Percentiles rank a stretch among this genome's conserved stretches.
phyloP scores from a whole-genome alignment of 768 basidiomycete species.

The Mycena galopus region DNA sequence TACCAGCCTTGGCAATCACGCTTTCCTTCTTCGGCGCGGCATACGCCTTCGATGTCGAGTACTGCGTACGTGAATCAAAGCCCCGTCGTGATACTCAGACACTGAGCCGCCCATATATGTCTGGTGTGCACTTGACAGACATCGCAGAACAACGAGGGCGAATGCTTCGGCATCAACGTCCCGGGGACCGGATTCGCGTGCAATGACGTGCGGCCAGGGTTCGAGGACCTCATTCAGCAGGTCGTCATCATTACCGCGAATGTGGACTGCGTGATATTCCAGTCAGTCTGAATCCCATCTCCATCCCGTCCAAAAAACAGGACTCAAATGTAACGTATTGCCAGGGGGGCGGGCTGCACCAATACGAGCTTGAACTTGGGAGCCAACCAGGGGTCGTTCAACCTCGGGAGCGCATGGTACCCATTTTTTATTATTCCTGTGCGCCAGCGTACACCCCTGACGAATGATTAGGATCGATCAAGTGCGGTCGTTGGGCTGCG shows the following conservation, averaged over 20 bases:
- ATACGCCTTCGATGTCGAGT: constrained; percentile 23
- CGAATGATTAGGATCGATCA: constrained; percentile 24
- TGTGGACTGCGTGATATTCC: constrained; percentile 20
- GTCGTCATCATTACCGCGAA: constrained; percentile 25
- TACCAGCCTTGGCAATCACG: constrained; percentile 18
- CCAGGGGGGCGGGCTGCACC: constrained; percentile 23
- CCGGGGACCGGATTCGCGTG: constrained; percentile 18
- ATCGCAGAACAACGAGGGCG: constrained; percentile 23
- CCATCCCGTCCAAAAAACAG: constrained; percentile 17
- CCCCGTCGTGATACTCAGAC: constrained; percentile 21
- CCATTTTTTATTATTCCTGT: constrained; percentile 17
- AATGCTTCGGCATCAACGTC: constrained; percentile 26
- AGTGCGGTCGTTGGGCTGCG: constrained; percentile 24
- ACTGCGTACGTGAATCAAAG: constrained; percentile 24
- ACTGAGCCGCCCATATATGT: constrained; percentile 19
- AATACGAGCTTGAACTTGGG: constrained; percentile 23
- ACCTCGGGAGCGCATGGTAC: constrained; percentile 22
- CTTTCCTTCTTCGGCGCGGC: constrained; percentile 15
- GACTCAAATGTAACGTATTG: constrained; percentile 23
- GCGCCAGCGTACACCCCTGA: constrained; percentile 21
- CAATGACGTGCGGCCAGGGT: constrained; percentile 23
- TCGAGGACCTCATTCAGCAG: constrained; percentile 25
- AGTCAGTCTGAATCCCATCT: constrained; percentile 27
- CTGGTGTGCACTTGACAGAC: constrained; percentile 26
- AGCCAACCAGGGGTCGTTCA: constrained; percentile 14